Percentiles rank a stretch among this genome's conserved stretches.
phyloP scores from a whole-genome alignment of 352 stramenopile species.

The Peronospora destructor region DNA sequence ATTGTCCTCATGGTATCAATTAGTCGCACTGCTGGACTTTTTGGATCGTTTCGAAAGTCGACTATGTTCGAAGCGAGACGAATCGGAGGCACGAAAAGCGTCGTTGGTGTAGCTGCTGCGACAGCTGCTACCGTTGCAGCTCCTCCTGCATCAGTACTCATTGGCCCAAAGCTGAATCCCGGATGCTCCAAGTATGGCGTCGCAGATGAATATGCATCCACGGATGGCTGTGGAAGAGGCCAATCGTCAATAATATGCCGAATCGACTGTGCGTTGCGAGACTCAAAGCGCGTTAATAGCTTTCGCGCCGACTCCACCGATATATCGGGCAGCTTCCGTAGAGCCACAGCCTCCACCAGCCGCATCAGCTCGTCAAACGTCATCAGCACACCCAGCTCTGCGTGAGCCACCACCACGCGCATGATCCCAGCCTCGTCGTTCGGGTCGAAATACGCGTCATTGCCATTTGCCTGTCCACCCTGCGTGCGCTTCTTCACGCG shows the following conservation, averaged over 20 bases:
- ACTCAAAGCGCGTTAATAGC: slow-evolving; percentile 42
- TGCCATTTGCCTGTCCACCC: slow-evolving; percentile 10
- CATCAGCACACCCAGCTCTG: slow-evolving; percentile 58
- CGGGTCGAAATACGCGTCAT: slow-evolving; percentile 34
- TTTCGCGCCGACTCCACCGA: slow-evolving; percentile 47
- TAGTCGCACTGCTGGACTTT: slow-evolving; percentile 4
- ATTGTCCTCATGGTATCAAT: slow-evolving; percentile 10
- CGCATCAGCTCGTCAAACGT: slow-evolving; percentile 59
- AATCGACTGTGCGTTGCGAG: slow-evolving; percentile 45
- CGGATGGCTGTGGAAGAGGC: slow-evolving; percentile 16
- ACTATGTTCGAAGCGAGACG: background rate
- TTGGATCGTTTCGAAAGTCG: background rate
- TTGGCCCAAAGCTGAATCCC: slow-evolving; percentile 9
- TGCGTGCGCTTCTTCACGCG: slow-evolving; percentile 51
- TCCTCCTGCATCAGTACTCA: background rate
- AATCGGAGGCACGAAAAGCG: background rate
- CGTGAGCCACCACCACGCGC: slow-evolving; percentile 45
- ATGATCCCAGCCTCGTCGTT: slow-evolving; percentile 54
- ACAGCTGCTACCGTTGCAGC: slow-evolving; percentile 3
- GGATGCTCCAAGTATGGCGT: slow-evolving; percentile 18
- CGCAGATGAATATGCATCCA: background rate
- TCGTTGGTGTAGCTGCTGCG: slow-evolving; percentile 3
- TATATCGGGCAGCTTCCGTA: slow-evolving; percentile 54
- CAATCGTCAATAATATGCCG: slow-evolving; percentile 44
- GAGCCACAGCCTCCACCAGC: slow-evolving; percentile 41